phyloP scores from a whole-genome alignment of 1,139 yeast species.

The Magnusiomyces fungicola region DNA sequence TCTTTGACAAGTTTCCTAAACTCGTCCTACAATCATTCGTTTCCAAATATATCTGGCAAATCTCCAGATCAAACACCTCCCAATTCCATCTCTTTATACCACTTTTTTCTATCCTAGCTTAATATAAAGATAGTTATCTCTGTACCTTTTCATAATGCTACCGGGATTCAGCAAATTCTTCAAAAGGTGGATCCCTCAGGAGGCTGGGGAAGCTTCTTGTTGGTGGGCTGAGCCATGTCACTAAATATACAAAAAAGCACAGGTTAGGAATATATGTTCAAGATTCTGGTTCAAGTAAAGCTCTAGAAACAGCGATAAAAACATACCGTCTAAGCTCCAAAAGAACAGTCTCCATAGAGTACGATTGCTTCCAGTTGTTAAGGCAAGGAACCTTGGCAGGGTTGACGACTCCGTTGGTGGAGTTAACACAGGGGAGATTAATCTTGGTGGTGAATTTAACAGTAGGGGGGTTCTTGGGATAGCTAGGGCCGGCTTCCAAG shows the following conservation, averaged over 20 bases:
- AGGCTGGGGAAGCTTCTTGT: constrained; percentile 86
- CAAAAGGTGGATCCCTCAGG: constrained; percentile 73
- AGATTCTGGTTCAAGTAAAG: constrained; percentile 2
- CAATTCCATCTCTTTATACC: no score
- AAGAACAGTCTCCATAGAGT: constrained; percentile 85
- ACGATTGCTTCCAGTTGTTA: constrained; percentile 77
- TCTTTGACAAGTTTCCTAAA: no score
- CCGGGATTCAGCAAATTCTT: no score
- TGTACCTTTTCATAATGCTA: no score
- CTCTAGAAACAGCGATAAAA: no score
- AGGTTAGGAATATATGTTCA: no score
- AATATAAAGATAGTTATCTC: no score
- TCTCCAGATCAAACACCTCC: no score
- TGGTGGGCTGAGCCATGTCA: constrained; percentile 77
- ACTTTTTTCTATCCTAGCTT: no score
- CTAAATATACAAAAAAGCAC: constrained; percentile 19
- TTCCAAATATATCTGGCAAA: no score
- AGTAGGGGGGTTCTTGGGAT: constrained; percentile 84
- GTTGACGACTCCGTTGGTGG: constrained; percentile 54
- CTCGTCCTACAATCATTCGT: no score
- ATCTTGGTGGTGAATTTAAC: constrained; percentile 76
- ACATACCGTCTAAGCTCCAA: constrained; percentile 66
- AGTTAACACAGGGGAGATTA: constrained; percentile 84
- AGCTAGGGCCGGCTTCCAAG: constrained; percentile 72
- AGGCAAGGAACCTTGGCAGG: constrained; percentile 59